These are phyloP conservation scores for Kappamyces sp. DNA, from an alignment of 192 early-diverging fungal genomes.

Conservation along the genomic window DNA sequence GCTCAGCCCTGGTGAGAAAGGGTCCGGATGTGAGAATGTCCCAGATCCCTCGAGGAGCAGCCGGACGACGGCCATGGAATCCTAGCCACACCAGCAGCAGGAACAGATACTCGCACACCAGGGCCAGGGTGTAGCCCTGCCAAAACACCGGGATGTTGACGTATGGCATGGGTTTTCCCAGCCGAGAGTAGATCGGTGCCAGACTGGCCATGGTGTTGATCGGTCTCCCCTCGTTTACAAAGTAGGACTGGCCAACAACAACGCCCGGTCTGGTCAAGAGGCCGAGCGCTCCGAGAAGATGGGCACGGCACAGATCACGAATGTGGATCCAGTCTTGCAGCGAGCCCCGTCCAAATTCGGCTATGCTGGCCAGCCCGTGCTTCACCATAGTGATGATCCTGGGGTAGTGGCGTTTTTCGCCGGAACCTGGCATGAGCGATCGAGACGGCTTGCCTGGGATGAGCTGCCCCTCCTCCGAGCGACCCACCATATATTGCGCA, in stretches of 20 bases:
- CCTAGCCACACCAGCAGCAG: too few relatives aligned
- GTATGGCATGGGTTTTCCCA: neutral
- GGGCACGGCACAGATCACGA: neutral
- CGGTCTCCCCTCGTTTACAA: neutral
- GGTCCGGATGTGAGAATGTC: too few relatives aligned
- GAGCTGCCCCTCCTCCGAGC: too few relatives aligned
- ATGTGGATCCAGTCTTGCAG: conserved; percentile 4
- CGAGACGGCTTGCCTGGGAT: too few relatives aligned
- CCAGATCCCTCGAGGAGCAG: too few relatives aligned
- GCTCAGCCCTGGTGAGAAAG: conserved; percentile 1
- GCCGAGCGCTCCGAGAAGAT: neutral
- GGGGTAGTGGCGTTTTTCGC: neutral
- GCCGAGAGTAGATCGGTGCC: neutral
- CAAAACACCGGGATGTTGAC: neutral
- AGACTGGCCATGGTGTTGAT: neutral
- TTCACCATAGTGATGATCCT: neutral
- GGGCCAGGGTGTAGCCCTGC: neutral
- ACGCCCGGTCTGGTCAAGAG: neutral
- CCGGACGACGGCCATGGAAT: too few relatives aligned
- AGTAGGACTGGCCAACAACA: neutral
- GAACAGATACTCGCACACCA: neutral
- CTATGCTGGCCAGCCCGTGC: neutral
- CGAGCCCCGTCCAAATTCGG: neutral
- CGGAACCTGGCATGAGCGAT: too few relatives aligned
- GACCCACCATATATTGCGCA: conserved; percentile 17